These are phyloP conservation scores for Aspergillus sergii DNA, from an alignment of 2,329 filamentous ascomycete genomes.

Conservation along the genomic window DNA sequence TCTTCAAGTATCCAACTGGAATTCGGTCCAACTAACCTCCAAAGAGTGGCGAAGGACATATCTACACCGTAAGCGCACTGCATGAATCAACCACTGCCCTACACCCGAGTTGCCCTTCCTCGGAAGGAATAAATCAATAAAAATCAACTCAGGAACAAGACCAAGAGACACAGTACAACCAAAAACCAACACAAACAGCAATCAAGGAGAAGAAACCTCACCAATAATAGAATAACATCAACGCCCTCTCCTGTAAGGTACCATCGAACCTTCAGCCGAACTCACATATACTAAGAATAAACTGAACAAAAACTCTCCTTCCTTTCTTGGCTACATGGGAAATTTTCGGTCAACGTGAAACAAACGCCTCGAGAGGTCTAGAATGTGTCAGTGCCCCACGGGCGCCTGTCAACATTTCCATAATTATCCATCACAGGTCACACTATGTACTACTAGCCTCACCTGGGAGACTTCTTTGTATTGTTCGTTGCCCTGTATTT, in stretches of 20 bases:
- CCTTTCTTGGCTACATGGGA: not conserved
- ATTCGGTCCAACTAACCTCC: not conserved
- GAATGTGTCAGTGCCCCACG: constrained; percentile 15
- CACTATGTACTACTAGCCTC: not conserved
- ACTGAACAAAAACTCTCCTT: not conserved
- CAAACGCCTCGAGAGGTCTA: constrained; percentile 10
- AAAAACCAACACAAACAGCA: not conserved
- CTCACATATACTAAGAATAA: not conserved
- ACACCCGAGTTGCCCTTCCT: not conserved
- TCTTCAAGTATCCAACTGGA: not conserved
- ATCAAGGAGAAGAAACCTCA: not conserved
- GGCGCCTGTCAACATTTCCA: constrained; percentile 1
- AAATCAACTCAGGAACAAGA: not conserved
- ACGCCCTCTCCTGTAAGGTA: not conserved
- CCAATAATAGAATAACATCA: not conserved
- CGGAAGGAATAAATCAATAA: not conserved
- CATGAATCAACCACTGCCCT: not conserved
- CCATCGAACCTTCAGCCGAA: not conserved
- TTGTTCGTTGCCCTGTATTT: not conserved
- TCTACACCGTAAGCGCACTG: not conserved
- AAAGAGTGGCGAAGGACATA: not conserved
- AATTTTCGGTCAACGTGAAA: not conserved
- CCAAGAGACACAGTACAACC: not conserved
- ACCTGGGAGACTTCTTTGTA: not conserved
- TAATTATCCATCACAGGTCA: not conserved